Base-by-base conservation (phyloP, 2,329 filamentous ascomycete species). In the Cladosporium sp. region DNA sequence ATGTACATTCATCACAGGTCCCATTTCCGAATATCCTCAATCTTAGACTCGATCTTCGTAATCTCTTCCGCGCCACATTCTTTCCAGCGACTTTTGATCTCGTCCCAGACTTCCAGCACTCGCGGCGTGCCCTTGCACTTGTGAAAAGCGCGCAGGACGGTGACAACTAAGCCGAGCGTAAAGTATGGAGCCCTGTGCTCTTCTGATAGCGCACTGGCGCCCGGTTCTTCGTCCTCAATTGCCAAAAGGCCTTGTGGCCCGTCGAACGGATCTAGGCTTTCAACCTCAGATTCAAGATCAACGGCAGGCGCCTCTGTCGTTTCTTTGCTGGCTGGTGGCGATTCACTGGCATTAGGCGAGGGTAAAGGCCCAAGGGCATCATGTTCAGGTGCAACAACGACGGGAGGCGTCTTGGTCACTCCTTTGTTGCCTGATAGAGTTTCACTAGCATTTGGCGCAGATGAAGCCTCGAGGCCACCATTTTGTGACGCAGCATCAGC, bases 141-240 rank as follows among this genome's bases (percentile, higher is more conserved):
- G 60, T 80, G 78, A 70, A 89, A 89, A 3, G 89, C 88, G 45
- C 79, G 76, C 38, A 91, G 69, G 0, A 80, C 77, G 77, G 83
- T 85, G 40, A 84, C 78, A 42, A 81, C 81, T 65, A 89, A 76
- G 7, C 88, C 73, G 0, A 72, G 76, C 0, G 77, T 72, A 1
- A 76, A 74, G 42, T 71, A 69, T 12, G 65, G 64, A 11, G 67
- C 61, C n/a, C 60, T 63, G 19, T 64, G 59, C 17, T 63, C 52
- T 38, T 71, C 69, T 6, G 45, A 14, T 3, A 42, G 19, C 34
- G 25, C 34, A 14, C 43, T 50, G 8, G 55, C 45, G 25, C 66
- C 63, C 61, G 64, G 47, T 59, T 66, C 55, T 37, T 65, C 45
- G 62, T 59, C 51, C 59, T 62, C 64, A 61, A 64, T 47, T 59